Evolutionary conservation across 495 filamentous ascomycete genomes (phyloP).

Genomic region (Neurospora intermedia): DNA sequence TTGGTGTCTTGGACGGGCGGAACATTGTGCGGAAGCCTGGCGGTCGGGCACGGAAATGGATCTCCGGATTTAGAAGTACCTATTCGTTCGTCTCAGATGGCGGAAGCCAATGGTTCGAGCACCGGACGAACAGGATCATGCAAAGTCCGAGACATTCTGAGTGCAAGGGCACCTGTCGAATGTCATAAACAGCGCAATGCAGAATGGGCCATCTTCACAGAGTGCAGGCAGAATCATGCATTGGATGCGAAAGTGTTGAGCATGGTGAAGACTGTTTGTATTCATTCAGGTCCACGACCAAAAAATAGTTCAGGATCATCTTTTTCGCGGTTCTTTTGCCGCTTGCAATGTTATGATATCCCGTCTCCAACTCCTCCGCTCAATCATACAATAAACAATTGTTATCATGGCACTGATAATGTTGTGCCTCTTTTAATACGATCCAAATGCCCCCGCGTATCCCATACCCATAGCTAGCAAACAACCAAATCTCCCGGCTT

Average conservation of each 20-base stretch:
- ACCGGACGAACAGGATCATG: background rate
- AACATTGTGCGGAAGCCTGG: background rate
- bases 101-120: background rate
- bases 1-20: background rate
- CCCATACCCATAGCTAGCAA: background rate
- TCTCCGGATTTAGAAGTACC: background rate
- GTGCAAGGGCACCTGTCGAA: background rate
- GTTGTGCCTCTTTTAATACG: background rate
- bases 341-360: background rate
- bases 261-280: background rate
- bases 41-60: background rate
- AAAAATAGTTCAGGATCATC: background rate
- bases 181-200: background rate
- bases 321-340: background rate
- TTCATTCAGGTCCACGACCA: background rate
- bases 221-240: background rate
- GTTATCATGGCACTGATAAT: background rate
- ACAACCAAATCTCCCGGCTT: background rate
- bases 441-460: background rate
- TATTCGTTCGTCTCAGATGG: background rate
- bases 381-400: background rate
- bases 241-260: background rate
- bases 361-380: background rate
- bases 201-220: background rate
- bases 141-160: background rate